Conservation (phyloP, 306 rosid species). For the Malus asiatica region DNA sequence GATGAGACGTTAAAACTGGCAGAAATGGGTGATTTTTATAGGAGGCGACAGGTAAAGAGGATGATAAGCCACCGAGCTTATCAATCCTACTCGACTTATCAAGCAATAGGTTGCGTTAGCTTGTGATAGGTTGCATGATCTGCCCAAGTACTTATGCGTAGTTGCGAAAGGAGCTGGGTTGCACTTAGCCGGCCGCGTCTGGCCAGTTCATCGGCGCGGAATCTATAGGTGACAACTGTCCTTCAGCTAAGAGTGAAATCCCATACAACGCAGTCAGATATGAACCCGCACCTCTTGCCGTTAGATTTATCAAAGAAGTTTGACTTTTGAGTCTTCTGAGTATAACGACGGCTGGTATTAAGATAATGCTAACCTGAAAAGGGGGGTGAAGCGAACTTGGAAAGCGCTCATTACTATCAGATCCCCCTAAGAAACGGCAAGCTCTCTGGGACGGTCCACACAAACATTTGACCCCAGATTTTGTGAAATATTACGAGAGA, state of each 20-base stretch:
- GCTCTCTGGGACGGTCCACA: constrained; percentile 21
- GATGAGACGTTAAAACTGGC: constrained; percentile 51
- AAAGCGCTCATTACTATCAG: constrained; percentile 38
- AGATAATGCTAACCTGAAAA: background rate
- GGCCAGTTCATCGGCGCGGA: constrained; percentile 78
- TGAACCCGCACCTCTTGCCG: background rate
- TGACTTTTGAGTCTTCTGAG: background rate
- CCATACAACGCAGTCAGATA: background rate
- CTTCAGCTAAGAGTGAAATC: constrained; percentile 29
- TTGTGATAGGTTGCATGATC: background rate
- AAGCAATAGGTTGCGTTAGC: background rate
- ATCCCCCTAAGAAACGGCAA: constrained; percentile 62
- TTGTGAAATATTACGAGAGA: constrained; percentile 17
- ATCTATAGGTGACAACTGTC: constrained; percentile 76
- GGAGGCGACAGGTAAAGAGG: constrained; percentile 42
- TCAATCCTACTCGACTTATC: accelerated
- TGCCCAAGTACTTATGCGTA: accelerated
- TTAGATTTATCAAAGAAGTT: background rate
- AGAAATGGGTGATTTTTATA: constrained; percentile 59
- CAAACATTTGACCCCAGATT: constrained; percentile 19
- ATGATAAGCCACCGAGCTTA: accelerated
- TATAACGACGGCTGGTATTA: background rate
- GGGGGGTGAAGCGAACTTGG: constrained; percentile 17
- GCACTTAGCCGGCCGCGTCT: constrained; percentile 77
- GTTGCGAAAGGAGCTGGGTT: constrained; percentile 27